A percentile compares a stretch with the other conserved stretches of the same genome.
Conservation (phyloP, 305 asterid genomes). For the Withania somnifera region DNA sequence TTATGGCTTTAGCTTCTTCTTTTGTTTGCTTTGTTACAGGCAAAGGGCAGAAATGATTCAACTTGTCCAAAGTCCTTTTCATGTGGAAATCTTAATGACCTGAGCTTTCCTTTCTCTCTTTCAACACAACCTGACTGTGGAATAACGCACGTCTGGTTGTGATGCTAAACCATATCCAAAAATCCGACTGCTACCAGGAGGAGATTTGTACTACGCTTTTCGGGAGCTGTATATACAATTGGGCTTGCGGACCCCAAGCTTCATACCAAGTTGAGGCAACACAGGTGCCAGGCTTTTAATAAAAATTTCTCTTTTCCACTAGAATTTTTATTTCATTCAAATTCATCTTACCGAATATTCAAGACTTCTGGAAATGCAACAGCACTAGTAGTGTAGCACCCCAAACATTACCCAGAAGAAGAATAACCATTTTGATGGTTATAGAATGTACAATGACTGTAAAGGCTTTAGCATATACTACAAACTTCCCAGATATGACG, state of each 20-base stretch:
- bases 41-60: not conserved
- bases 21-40: not conserved
- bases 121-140: not conserved
- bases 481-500: not conserved
- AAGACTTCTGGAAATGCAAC: constrained; percentile 25
- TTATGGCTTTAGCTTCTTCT: not conserved
- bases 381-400: not conserved
- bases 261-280: not conserved
- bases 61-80: not conserved
- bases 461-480: not conserved
- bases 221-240: not conserved
- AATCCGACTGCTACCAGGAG: not conserved
- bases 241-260: not conserved
- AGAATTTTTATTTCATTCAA: constrained; percentile 20
- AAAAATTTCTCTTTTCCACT: not conserved
- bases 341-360: too few species aligned
- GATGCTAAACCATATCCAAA: not conserved
- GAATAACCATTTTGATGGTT: not conserved
- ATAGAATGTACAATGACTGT: not conserved
- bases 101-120: constrained; percentile 6
- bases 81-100: not conserved
- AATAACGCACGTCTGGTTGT: not conserved
- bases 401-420: too few species aligned
- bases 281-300: not conserved
- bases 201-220: not conserved